phyloP scores from a whole-genome alignment of 768 basidiomycete species.

The Trametes coccinea region DNA sequence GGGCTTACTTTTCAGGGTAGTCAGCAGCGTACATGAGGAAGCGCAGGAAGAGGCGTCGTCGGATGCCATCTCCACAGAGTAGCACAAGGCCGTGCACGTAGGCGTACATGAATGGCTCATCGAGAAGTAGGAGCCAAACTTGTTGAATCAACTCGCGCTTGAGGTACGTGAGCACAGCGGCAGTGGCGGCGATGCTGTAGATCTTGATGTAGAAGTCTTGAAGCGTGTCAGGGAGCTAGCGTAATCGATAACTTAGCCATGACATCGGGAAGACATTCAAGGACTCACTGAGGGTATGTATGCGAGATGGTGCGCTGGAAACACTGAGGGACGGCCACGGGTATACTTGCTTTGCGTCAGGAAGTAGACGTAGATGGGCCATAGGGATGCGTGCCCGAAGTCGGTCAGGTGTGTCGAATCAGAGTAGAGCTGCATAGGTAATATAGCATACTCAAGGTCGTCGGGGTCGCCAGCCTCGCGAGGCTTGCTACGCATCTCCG shows the following conservation, averaged over 20 bases:
- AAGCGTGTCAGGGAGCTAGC: conserved; percentile 34
- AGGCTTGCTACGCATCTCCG: not conserved
- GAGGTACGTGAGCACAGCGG: conserved; percentile 33
- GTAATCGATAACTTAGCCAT: not conserved
- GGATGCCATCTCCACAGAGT: conserved; percentile 29
- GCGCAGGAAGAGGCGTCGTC: conserved; percentile 26
- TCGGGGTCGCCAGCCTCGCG: not conserved
- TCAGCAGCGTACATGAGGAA: conserved; percentile 35
- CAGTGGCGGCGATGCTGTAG: conserved; percentile 12
- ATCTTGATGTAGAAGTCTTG: conserved; percentile 31
- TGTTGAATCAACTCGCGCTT: conserved; percentile 35
- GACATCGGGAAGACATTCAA: not conserved
- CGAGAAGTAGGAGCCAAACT: conserved; percentile 26
- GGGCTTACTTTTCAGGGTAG: conserved; percentile 38
- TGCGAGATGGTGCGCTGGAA: conserved; percentile 41
- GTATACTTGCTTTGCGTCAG: conserved; percentile 45
- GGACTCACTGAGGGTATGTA: conserved; percentile 42
- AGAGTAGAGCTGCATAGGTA: conserved; percentile 23
- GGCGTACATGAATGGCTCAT: conserved; percentile 27
- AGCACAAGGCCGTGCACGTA: conserved; percentile 31
- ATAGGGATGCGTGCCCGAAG: conserved; percentile 31
- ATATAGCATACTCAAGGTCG: conserved; percentile 5
- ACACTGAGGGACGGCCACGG: conserved; percentile 29
- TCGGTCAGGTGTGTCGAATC: conserved; percentile 29
- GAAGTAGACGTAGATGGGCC: conserved; percentile 43